phyloP scores from a whole-genome alignment of 108 stramenopile species.

The Nitzschia inconspicua region DNA sequence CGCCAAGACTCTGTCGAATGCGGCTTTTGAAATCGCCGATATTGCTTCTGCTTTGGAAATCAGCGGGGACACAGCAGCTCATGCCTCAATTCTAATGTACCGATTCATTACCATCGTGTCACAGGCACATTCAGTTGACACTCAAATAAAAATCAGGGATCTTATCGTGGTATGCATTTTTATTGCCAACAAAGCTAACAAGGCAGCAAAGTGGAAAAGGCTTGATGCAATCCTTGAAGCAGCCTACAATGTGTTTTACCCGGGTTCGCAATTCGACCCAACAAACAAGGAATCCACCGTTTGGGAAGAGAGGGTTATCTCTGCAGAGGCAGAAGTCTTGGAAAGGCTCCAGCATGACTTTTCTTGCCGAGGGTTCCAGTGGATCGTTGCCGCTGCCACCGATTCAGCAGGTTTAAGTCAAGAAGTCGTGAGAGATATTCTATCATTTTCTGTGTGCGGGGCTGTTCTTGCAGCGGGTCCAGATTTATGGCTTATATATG shows the following conservation, averaged over 20 bases:
- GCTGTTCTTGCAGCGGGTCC: constrained; percentile 73
- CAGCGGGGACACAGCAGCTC: constrained; percentile 49
- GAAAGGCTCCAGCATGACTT: constrained; percentile 67
- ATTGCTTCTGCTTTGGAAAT: constrained; percentile 47
- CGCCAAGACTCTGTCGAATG: constrained; percentile 37
- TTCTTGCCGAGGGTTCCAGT: constrained; percentile 74
- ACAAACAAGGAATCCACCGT: constrained; percentile 65
- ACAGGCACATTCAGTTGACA: constrained; percentile 19
- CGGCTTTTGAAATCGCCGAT: constrained; percentile 75
- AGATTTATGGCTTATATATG: constrained; percentile 76
- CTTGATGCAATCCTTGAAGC: constrained; percentile 68
- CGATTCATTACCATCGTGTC: constrained; percentile 55
- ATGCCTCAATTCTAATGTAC: constrained; percentile 74
- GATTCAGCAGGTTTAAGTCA: constrained; percentile 42
- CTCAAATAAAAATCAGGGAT: constrained; percentile 67
- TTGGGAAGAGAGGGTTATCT: constrained; percentile 71
- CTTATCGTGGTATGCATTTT: constrained; percentile 69
- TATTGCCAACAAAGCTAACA: constrained; percentile 83
- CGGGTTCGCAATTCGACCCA: constrained; percentile 55
- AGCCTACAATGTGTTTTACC: constrained; percentile 70
- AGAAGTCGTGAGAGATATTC: constrained; percentile 48
- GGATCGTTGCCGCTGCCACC: constrained; percentile 48
- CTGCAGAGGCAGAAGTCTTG: constrained; percentile 60
- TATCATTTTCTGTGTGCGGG: constrained; percentile 56
- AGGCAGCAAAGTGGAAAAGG: constrained; percentile 68